These are phyloP conservation scores for Lasiodiplodia sp. DNA, from an alignment of 2,329 filamentous ascomycete genomes.

Conservation along the genomic window DNA sequence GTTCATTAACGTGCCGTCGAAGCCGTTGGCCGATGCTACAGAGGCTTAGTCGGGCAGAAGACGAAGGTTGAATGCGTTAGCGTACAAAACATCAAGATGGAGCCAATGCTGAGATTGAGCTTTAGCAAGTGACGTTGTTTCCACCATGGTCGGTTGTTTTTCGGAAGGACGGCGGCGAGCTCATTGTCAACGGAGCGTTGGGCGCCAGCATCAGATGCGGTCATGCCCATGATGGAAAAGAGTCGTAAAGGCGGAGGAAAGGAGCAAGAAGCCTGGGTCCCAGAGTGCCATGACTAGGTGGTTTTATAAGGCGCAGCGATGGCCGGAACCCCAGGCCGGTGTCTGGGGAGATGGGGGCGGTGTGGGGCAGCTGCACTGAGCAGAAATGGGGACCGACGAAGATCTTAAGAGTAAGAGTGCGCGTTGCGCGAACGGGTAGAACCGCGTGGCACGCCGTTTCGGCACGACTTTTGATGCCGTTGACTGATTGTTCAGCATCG, in stretches of 20 bases:
- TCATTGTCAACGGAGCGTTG: conserved; percentile 9
- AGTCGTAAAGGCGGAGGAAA: not conserved
- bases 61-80: not conserved
- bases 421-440: conserved; percentile 14
- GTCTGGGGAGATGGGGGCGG: conserved; percentile 14
- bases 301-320: conserved; percentile 1
- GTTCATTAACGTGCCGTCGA: conserved; percentile 24
- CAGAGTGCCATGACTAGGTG: not conserved
- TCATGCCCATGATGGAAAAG: not conserved
- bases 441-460: not conserved
- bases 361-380: conserved; percentile 22
- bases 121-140: conserved; percentile 17
- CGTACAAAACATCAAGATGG: conserved; percentile 18
- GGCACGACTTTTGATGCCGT: not conserved
- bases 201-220: not conserved
- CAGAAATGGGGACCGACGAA: conserved; percentile 11
- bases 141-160: conserved; percentile 10
- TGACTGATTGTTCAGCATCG: not conserved
- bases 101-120: conserved; percentile 19
- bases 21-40: conserved; percentile 20
- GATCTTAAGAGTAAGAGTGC: conserved; percentile 13
- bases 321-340: conserved; percentile 13
- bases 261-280: not conserved
- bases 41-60: not conserved
- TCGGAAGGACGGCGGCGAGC: conserved; percentile 15